A percentile compares a stretch with the other conserved stretches of the same genome.
These are phyloP conservation scores for Ensete ventricosum DNA, from an alignment of 176 grass and related monocot genomes.

Conservation along the genomic window DNA sequence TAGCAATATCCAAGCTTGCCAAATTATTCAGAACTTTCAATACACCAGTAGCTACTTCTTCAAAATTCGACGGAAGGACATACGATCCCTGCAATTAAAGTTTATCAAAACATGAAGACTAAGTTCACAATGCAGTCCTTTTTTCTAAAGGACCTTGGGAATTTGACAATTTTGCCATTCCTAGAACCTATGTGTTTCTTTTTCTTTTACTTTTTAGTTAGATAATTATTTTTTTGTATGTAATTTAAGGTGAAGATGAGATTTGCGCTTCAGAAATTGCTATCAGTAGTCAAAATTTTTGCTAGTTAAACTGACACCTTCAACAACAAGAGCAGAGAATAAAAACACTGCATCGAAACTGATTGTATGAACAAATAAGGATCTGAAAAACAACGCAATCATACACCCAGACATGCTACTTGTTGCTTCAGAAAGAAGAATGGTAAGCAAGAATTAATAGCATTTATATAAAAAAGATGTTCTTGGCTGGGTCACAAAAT, in stretches of 20 bases:
- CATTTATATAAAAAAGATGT: not conserved
- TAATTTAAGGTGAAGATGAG: no score
- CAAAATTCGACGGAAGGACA: conserved; percentile 99
- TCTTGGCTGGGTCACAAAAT: not conserved
- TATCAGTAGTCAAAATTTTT: not conserved
- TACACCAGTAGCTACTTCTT: conserved; percentile 94
- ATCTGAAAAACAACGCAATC: not conserved
- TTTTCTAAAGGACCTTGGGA: not conserved
- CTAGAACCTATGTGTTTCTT: no score
- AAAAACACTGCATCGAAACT: not conserved
- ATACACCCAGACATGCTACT: not conserved
- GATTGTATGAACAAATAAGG: not conserved
- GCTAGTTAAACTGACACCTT: not conserved
- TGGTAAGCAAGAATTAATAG: not conserved
- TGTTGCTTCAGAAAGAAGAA: not conserved
- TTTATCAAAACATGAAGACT: conserved; percentile 1
- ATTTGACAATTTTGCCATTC: not conserved
- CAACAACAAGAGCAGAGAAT: no score
- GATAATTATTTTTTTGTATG: no score
- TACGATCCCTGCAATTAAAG: conserved; percentile 49
- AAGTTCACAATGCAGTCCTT: not conserved
- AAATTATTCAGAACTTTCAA: conserved; percentile 97
- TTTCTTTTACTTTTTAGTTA: no score
- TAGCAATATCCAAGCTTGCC: conserved; percentile 75
- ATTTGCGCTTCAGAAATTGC: no score